phyloP scores from a whole-genome alignment of 768 basidiomycete species.

The Trametes villosa region DNA sequence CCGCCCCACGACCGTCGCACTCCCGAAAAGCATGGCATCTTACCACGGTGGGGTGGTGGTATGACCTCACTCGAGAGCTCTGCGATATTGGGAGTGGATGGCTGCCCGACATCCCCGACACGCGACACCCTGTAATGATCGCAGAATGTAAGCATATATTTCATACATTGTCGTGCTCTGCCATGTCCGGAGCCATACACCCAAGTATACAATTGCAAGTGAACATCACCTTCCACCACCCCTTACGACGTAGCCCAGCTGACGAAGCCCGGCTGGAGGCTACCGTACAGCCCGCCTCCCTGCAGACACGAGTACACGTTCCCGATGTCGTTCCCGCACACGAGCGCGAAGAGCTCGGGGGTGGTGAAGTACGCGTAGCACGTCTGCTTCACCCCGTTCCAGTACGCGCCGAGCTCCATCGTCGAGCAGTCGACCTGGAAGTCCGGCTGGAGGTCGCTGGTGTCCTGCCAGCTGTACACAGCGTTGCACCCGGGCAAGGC shows the following conservation, averaged over 20 bases:
- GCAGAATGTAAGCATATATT: no score
- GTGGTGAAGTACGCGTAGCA: conserved; percentile 3
- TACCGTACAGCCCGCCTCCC: background rate
- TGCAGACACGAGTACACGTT: conserved; percentile 13
- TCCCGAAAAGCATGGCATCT: no score
- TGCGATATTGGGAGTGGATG: no score
- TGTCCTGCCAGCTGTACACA: conserved; percentile 6
- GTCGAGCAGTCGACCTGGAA: conserved; percentile 14
- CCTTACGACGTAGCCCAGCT: conserved; percentile 4
- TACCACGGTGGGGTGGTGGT: no score
- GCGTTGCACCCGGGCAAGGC: background rate
- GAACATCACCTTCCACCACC: no score
- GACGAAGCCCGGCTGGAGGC: conserved; percentile 1
- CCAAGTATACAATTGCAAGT: no score
- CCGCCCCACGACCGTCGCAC: no score
- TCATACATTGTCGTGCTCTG: no score
- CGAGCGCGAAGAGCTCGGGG: background rate
- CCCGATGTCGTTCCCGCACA: conserved; percentile 8
- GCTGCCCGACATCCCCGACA: no score
- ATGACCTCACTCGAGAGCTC: no score
- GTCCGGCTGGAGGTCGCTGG: background rate
- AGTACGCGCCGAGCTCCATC: conserved; percentile 13
- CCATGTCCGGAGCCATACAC: no score
- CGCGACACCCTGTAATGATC: no score
- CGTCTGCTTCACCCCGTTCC: conserved; percentile 13